These are phyloP conservation scores for Petunia axillaris DNA, from an alignment of 257 asterid genomes.

Conservation along the genomic window DNA sequence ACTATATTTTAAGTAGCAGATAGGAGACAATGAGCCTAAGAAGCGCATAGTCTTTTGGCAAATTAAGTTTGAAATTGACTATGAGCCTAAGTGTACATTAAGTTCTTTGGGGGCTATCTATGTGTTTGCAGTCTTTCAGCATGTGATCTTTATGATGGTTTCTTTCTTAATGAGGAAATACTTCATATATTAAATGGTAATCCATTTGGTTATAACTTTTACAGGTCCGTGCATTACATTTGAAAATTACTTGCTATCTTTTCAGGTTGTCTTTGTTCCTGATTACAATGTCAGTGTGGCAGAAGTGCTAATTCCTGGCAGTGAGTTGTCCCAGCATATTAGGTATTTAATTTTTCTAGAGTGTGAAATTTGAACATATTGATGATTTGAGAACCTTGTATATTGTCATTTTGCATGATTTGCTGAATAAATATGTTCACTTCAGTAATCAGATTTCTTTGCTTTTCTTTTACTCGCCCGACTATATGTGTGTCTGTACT, in stretches of 20 bases:
- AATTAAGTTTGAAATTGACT: no score
- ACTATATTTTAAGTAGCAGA: no score
- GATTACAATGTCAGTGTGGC: conserved; percentile 90
- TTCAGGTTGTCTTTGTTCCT: conserved; percentile 74
- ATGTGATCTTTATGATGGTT: not conserved
- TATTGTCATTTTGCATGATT: no score
- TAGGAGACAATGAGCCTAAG: no score
- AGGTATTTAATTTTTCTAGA: conserved; percentile 47
- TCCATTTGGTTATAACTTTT: not conserved
- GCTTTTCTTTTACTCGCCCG: not conserved
- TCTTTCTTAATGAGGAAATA: not conserved
- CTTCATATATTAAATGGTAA: not conserved
- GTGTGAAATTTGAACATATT: not conserved
- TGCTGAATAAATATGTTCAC: not conserved
- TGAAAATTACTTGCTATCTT: not conserved
- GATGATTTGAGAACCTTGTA: not conserved
- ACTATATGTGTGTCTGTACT: not conserved
- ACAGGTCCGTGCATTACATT: not conserved
- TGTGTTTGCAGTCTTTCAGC: not conserved
- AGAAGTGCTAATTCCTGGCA: conserved; percentile 76
- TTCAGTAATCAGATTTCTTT: not conserved
- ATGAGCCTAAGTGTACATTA: no score
- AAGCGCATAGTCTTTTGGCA: no score
- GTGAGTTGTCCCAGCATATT: conserved; percentile 87
- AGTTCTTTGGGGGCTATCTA: no score